A percentile compares a stretch with the other conserved stretches of the same genome.
These are phyloP conservation scores for Myrica gale DNA, from an alignment of 306 rosid genomes.

Conservation along the genomic window DNA sequence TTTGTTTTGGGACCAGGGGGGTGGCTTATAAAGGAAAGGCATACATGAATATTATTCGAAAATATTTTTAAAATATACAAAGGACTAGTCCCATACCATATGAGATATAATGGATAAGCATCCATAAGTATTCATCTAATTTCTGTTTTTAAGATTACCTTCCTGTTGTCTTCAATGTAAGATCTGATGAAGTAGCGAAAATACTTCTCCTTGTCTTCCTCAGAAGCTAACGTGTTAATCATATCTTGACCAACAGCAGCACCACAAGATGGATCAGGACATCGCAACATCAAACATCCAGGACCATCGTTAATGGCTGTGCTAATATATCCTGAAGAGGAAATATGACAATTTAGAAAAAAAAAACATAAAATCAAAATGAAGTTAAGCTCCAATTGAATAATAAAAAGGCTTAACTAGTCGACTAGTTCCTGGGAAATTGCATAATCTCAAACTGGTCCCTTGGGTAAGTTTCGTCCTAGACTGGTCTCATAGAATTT, in stretches of 20 bases:
- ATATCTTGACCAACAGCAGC: slow-evolving; percentile 85
- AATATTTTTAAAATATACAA: background rate
- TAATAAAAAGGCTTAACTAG: no score
- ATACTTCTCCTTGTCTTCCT: slow-evolving; percentile 69
- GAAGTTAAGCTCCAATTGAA: background rate
- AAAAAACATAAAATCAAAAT: background rate
- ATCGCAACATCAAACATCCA: slow-evolving; percentile 85
- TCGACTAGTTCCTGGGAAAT: no score
- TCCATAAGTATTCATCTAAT: background rate
- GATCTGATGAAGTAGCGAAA: slow-evolving; percentile 77
- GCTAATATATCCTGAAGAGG: slow-evolving; percentile 58
- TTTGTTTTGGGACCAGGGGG: no score
- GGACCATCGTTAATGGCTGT: slow-evolving; percentile 90
- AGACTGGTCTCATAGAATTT: no score
- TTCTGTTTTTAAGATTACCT: slow-evolving; percentile 42
- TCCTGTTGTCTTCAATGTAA: slow-evolving; percentile 86
- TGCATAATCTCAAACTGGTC: no score
- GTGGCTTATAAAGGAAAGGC: background rate
- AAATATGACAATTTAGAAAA: background rate
- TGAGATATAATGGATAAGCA: slow-evolving; percentile 1
- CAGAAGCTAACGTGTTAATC: slow-evolving; percentile 51
- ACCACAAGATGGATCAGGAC: slow-evolving; percentile 88
- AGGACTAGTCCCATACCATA: background rate
- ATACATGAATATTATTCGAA: background rate
- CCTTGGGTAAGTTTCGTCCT: no score